Percentiles rank a stretch among this genome's conserved stretches.
Conservation (phyloP, 192 early-diverging fungal species). For the Glomus cerebriforme region DNA sequence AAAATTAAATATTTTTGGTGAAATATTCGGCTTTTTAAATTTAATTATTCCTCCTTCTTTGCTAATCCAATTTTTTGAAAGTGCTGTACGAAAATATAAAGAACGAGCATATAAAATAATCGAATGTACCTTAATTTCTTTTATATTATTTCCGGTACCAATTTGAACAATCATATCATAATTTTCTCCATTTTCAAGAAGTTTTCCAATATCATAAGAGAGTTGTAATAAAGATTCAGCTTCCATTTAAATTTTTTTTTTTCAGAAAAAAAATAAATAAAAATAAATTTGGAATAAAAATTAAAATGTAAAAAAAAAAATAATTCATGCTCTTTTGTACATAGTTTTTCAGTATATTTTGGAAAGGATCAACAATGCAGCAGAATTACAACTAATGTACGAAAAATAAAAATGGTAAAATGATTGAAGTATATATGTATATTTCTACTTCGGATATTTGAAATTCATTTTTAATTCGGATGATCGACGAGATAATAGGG, state of each 20-base stretch:
- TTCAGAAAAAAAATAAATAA: no score
- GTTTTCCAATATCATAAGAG: not conserved
- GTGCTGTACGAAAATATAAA: constrained; percentile 15
- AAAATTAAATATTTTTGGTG: not conserved
- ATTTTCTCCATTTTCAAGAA: not conserved
- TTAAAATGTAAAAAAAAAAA: no score
- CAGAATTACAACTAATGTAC: no score
- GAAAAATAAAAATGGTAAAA: no score
- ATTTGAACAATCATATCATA: not conserved
- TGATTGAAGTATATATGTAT: no score
- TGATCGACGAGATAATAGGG: no score
- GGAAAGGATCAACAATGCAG: no score
- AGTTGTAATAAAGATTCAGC: not conserved
- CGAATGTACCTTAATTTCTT: constrained; percentile 18
- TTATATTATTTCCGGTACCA: not conserved
- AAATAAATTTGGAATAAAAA: no score
- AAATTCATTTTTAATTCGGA: no score
- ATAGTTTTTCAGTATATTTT: no score
- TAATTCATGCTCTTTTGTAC: no score
- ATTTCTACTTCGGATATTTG: no score
- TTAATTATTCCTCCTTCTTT: not conserved
- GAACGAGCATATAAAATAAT: constrained; percentile 2
- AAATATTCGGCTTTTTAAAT: constrained; percentile 30
- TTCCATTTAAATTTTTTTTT: not conserved
- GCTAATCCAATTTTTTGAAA: constrained; percentile 11